Conservation (phyloP, 2,329 filamentous ascomycete species). For the Monilinia aucupariae region DNA sequence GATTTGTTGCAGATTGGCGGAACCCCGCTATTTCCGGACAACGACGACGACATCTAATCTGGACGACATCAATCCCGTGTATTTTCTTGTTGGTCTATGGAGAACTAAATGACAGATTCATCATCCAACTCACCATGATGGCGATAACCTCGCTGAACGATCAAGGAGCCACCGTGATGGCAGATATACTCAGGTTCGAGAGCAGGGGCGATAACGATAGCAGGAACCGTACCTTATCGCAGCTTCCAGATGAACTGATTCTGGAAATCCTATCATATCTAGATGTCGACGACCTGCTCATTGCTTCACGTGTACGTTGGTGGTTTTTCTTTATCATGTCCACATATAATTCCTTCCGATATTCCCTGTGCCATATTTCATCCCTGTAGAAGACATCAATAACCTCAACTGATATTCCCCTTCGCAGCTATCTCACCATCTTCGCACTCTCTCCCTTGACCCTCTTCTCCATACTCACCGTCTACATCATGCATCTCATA, state of each 20-base stretch:
- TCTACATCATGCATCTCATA: conserved; percentile 50
- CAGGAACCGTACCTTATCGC: conserved; percentile 2
- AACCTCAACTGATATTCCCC: neutral
- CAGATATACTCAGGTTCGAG: neutral
- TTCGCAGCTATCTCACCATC: conserved; percentile 43
- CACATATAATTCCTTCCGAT: no score
- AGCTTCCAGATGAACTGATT: conserved; percentile 37
- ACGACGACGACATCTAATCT: neutral
- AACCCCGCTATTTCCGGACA: conserved; percentile 9
- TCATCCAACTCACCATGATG: neutral
- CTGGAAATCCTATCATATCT: conserved; percentile 42
- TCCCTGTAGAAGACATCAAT: neutral
- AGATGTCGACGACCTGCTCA: conserved; percentile 39
- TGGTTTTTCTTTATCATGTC: neutral
- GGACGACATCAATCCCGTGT: neutral
- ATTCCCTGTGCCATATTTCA: neutral
- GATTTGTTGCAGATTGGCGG: conserved; percentile 9
- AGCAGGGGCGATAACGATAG: neutral
- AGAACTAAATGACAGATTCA: neutral
- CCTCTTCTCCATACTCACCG: conserved; percentile 62
- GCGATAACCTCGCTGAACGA: neutral
- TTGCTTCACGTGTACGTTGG: conserved; percentile 13
- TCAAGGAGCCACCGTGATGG: neutral
- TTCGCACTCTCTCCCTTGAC: conserved; percentile 56
- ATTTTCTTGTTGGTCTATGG: neutral